A percentile compares a stretch with the other conserved stretches of the same genome.
phyloP scores from a whole-genome alignment of 163 green algal genomes.

The Trebouxiophyceae sp. region DNA sequence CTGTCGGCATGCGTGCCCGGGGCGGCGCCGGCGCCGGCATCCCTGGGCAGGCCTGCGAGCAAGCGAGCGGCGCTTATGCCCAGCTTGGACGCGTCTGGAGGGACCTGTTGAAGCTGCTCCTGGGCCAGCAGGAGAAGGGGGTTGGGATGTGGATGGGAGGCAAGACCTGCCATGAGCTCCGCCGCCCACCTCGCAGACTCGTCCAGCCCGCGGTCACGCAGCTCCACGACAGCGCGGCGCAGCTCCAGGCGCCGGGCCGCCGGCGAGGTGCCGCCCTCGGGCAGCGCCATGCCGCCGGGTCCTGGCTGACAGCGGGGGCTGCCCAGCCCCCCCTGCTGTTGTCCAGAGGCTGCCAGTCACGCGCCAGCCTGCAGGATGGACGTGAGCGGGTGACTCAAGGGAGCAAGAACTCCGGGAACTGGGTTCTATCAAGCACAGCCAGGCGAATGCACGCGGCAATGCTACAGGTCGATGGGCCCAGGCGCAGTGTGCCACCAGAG shows the following conservation, averaged over 20 bases:
- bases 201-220: constrained; percentile 11
- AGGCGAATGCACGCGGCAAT: no score
- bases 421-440: no score
- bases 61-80: background rate
- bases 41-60: constrained; percentile 2
- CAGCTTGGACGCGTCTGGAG: background rate
- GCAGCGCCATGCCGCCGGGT: background rate
- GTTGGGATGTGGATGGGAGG: background rate
- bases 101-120: no score
- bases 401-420: background rate
- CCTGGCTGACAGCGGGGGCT: background rate
- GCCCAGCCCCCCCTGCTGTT: no score
- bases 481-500: no score
- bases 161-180: constrained; percentile 51
- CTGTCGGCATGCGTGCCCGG: background rate
- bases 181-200: constrained; percentile 59
- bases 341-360: no score
- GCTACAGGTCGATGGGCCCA: no score
- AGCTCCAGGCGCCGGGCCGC: constrained; percentile 6
- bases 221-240: constrained; percentile 9
- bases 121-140: no score
- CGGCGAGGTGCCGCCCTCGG: no score
- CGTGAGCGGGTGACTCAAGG: background rate
- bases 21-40: background rate
- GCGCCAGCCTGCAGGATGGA: background rate